Conservation (phyloP, 139 green algal species). For the Marvania coccoides region DNA sequence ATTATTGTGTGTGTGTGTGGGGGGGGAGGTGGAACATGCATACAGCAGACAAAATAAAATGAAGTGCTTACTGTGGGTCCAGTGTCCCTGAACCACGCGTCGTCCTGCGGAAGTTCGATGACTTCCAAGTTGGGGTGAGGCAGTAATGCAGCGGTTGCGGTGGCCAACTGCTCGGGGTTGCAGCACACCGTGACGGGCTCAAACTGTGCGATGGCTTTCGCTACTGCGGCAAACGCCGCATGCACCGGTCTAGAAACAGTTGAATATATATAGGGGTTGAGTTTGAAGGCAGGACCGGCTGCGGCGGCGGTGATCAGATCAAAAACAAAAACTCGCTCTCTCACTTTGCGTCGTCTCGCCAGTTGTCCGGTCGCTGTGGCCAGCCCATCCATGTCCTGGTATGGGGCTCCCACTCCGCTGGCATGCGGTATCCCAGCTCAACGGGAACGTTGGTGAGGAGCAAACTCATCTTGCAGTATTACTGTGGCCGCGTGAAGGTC, state of each 20-base stretch:
- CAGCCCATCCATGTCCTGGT: slow-evolving; percentile 30
- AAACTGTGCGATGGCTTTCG: slow-evolving; percentile 36
- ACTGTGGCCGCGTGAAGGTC: neutral
- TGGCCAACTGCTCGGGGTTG: slow-evolving; percentile 13
- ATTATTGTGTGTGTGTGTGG: too few species aligned
- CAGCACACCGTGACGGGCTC: slow-evolving; percentile 40
- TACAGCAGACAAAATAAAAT: neutral
- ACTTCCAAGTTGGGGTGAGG: slow-evolving; percentile 3
- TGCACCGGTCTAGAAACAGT: slow-evolving; percentile 19
- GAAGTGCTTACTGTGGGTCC: slow-evolving; percentile 27
- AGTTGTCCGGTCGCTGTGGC: slow-evolving; percentile 42
- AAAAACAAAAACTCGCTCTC: neutral
- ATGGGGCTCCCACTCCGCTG: slow-evolving; percentile 35
- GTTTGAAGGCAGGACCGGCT: neutral
- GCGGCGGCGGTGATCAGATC: neutral
- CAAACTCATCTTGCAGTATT: neutral
- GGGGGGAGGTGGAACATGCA: neutral
- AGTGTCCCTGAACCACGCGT: slow-evolving; percentile 42
- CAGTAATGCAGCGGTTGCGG: slow-evolving; percentile 1
- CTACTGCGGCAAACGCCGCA: slow-evolving; percentile 37
- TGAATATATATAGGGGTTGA: too few species aligned
- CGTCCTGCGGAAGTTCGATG: slow-evolving; percentile 22
- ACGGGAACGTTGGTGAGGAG: neutral
- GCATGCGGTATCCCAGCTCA: slow-evolving; percentile 21
- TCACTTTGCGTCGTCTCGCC: slow-evolving; percentile 18